Evolutionary conservation across 345 rosid genomes (phyloP), one percentile per base, ranked within the genome.

Genomic region (Salix udensis): DNA sequence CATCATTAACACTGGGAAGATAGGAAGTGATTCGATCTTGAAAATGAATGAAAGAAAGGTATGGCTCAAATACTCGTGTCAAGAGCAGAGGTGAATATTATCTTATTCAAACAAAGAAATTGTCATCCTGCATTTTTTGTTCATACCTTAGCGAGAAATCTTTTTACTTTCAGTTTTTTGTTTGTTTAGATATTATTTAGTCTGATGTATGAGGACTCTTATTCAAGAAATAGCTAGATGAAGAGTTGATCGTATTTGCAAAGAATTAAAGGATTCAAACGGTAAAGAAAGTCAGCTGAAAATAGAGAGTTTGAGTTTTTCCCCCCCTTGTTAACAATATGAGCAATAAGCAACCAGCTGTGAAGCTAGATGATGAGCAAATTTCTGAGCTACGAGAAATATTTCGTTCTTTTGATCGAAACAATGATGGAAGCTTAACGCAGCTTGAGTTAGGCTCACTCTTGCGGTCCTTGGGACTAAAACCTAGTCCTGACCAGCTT

Each of bases 361-460:
- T 68, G 82, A 84, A 89, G 85, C 84, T 91, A 67, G 91, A 91
- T 74, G 97, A 91, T 4, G 96, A 86, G 21, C 98, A 95, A 76
- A 86, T 93, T 69, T 79, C 90, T 4, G 96, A 95, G 73, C 88
- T 95, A 16, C 92, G 91, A 4, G 91, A 93, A 71, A 90, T 91
- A 61, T 95, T 95, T 82, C 87, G 97, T 14, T 88, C 97, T 6
- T 95, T 95, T 42, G 98, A 95, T 70, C 82, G 91, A 76, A 90
- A 93, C 90, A 87, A 87, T 39, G 97, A 93, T 74, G 99, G 98
- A 0, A 91, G 98, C 81, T 80, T 95, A 55, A 95, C 99, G 0
- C 94, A 93, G 74, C 89, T 91, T 23, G 97, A 95, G 87, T 85
- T 95, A 6, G 96, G 94, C 50, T 95, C 98, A 14, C 90, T 95